phyloP scores from a whole-genome alignment of 2,329 filamentous ascomycete genomes.

The Chrysoporthe puriensis region DNA sequence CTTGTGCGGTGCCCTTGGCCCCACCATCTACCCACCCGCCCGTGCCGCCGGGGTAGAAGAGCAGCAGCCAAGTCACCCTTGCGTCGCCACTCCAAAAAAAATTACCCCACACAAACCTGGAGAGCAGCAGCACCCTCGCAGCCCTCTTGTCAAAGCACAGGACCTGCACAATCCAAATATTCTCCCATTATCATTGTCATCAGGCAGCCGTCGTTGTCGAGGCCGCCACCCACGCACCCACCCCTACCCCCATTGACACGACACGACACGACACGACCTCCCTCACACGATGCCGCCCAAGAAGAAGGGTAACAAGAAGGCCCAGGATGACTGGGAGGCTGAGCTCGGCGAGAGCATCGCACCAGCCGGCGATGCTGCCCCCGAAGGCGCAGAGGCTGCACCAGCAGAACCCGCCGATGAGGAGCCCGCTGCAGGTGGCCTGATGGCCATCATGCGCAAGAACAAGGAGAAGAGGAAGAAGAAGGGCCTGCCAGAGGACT shows the following conservation, averaged over 20 bases:
- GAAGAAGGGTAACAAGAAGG: conserved; percentile 87
- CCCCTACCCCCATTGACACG: neutral
- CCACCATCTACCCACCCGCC: neutral
- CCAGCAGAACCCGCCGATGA: conserved; percentile 55
- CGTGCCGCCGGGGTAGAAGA: neutral
- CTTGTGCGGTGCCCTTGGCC: neutral
- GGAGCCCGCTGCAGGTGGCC: conserved; percentile 60
- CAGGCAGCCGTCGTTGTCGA: neutral
- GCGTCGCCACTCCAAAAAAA: conserved; percentile 21
- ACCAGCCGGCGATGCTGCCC: conserved; percentile 55
- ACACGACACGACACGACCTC: neutral
- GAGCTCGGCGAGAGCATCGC: conserved; percentile 81
- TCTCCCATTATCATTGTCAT: conserved; percentile 9
- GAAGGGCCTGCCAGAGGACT: conserved; percentile 77
- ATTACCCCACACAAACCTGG: conserved; percentile 25
- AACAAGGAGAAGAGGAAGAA: conserved; percentile 88
- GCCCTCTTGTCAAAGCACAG: neutral
- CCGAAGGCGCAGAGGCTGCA: conserved; percentile 53
- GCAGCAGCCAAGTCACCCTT: neutral
- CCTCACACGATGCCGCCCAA: conserved; percentile 79
- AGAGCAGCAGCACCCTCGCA: conserved; percentile 1
- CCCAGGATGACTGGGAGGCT: conserved; percentile 91
- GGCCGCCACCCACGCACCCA: neutral
- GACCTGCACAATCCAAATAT: conserved; percentile 11
- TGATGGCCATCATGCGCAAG: conserved; percentile 81